Percentiles rank a stretch among this genome's conserved stretches.
Conservation (phyloP, 2,329 filamentous ascomycete species). For the Epichloe sp. region DNA sequence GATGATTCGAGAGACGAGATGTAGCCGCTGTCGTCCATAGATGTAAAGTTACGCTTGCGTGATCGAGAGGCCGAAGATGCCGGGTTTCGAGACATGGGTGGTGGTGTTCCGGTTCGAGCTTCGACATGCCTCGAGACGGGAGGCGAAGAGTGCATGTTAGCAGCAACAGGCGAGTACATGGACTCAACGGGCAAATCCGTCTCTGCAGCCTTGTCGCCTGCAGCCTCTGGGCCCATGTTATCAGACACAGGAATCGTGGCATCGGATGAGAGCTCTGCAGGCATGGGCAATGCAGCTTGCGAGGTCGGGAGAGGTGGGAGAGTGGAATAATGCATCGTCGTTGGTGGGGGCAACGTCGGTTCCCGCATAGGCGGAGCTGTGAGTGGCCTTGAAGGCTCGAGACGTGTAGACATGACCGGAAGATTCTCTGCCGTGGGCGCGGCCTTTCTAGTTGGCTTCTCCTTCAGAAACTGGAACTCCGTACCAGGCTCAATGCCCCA, state of each 20-base stretch:
- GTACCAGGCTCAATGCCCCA: constrained; percentile 88
- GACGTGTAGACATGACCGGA: constrained; percentile 42
- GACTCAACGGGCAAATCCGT: constrained; percentile 26
- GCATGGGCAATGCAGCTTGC: constrained; percentile 23
- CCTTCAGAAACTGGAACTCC: constrained; percentile 80
- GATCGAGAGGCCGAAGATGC: constrained; percentile 52
- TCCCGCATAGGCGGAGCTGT: constrained; percentile 25
- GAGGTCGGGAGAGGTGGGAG: constrained; percentile 27
- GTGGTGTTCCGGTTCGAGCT: constrained; percentile 60
- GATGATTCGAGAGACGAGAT: constrained; percentile 95
- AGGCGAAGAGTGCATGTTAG: constrained; percentile 78
- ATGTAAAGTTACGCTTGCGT: constrained; percentile 63
- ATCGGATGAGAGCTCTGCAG: constrained; percentile 59
- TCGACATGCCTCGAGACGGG: constrained; percentile 52
- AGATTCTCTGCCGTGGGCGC: constrained; percentile 43
- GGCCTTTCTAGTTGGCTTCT: constrained; percentile 56
- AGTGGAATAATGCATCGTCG: constrained; percentile 22
- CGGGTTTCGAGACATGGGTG: constrained; percentile 48
- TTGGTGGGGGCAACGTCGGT: constrained; percentile 34
- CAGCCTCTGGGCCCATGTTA: constrained; percentile 40
- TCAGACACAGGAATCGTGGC: constrained; percentile 66
- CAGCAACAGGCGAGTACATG: constrained; percentile 58
- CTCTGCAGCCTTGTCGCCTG: constrained; percentile 28
- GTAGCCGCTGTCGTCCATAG: constrained; percentile 88
- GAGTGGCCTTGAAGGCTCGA: constrained; percentile 35